Conservation (phyloP, 2,329 filamentous ascomycete genomes). For the Aspergillus carbonarius region DNA sequence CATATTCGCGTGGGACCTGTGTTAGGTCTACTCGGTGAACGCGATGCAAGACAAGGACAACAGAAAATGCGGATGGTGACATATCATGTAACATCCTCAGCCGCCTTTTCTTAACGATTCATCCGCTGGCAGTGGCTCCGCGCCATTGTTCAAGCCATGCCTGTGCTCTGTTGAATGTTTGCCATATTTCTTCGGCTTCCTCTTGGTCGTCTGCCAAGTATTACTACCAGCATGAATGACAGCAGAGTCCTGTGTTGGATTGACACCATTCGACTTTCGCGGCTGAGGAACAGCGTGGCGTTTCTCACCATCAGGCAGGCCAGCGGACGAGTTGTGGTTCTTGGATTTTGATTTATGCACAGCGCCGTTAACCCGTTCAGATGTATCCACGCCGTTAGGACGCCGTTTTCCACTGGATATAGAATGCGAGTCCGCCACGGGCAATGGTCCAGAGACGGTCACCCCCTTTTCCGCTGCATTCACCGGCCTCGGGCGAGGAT, state of each 20-base stretch:
- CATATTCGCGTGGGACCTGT: neutral
- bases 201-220: slow-evolving; percentile 47
- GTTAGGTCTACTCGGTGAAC: neutral
- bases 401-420: slow-evolving; percentile 34
- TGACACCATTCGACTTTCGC: slow-evolving; percentile 34
- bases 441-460: slow-evolving; percentile 21
- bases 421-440: slow-evolving; percentile 31
- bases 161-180: slow-evolving; percentile 37
- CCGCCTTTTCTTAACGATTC: slow-evolving; percentile 48
- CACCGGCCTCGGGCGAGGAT: slow-evolving; percentile 26
- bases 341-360: slow-evolving; percentile 37
- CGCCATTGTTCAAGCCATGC: slow-evolving; percentile 28
- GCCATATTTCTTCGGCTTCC: slow-evolving; percentile 40
- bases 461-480: slow-evolving; percentile 26
- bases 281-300: slow-evolving; percentile 26
- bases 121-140: slow-evolving; percentile 43
- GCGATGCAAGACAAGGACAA: neutral
- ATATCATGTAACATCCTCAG: slow-evolving; percentile 26
- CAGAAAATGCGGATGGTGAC: neutral
- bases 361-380: slow-evolving; percentile 37
- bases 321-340: slow-evolving; percentile 23
- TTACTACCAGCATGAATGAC: slow-evolving; percentile 25
- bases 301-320: slow-evolving; percentile 29
- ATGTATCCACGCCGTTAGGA: slow-evolving; percentile 29
- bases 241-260: slow-evolving; percentile 27